Evolutionary conservation across 495 filamentous ascomycete genomes (phyloP), one percentile per base, ranked within the genome.

Genomic region (Talaromyces wortmannii): DNA sequence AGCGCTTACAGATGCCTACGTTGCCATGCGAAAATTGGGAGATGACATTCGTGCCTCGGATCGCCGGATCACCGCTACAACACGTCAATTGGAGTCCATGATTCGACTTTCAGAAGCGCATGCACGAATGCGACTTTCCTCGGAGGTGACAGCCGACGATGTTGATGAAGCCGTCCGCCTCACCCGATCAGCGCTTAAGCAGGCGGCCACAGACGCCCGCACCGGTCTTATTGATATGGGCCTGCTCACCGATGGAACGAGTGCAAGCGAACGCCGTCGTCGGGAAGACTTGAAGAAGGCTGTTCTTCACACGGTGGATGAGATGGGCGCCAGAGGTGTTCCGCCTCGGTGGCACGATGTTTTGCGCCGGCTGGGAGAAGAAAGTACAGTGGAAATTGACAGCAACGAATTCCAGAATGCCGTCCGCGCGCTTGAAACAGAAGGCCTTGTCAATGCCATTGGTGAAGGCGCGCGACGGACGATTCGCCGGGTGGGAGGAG

Each of bases 161-260:
- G 94, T 98, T 17, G 70, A 84, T 12, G 94, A 98, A 74, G 92
- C 94, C 5, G 90, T 95, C 11, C 85, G 94, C 10, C 77, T 98
- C 52, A 98, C 97, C 72, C 86, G 88, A 60, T 85, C 84, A 0
- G 94, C 94, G n/a, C 85, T 99, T 63, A 97, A 99, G 78, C 91
- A 95, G 62, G 87, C 92, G 0, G 94, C 94, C 6, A 99, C 94
- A 0, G 94, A 99, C 68, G 68, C 90, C 1, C 71, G 89, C 30
- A 96, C 95, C 32, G 94, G 94, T 40, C 75, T 95, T 53, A 97
- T 99, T 62, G 94, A 99, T 63, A 97, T 99, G 94, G 85, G 87
- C 53, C 73, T 99, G 54, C 75, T 99, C 47, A 95, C 91, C 2
- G 95, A 96, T 61, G 94, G 94, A 11, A 92, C 89, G 8, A 90